Percentiles rank a stretch among this genome's conserved stretches.
phyloP scores from a whole-genome alignment of 441 rosid species.

The Gossypium aridum region DNA sequence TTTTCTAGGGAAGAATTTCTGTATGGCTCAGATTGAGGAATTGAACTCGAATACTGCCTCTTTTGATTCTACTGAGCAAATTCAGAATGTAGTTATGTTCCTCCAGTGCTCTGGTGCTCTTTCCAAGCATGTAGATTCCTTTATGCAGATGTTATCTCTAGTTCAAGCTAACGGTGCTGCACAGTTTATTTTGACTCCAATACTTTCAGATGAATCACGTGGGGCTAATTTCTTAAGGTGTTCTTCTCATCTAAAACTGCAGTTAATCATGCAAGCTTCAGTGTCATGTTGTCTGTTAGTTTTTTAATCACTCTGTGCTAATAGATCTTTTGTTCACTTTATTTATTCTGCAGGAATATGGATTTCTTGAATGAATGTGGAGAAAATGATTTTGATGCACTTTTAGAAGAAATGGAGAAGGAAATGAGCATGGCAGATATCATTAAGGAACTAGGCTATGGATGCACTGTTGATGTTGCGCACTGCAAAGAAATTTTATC shows the following conservation, averaged over 20 bases:
- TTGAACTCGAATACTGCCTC: slow-evolving; percentile 47
- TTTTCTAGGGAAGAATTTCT: slow-evolving; percentile 62
- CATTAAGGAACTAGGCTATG: slow-evolving; percentile 86
- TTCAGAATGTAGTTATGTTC: slow-evolving; percentile 69
- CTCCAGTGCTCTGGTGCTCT: slow-evolving; percentile 72
- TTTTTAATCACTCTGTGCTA: background rate
- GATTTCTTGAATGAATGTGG: slow-evolving; percentile 39
- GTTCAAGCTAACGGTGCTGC: slow-evolving; percentile 47
- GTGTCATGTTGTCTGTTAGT: background rate
- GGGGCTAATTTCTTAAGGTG: slow-evolving; percentile 63
- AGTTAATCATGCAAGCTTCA: background rate
- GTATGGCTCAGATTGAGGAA: slow-evolving; percentile 62
- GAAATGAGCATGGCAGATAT: slow-evolving; percentile 71
- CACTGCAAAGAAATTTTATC: slow-evolving; percentile 83
- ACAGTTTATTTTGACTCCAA: slow-evolving; percentile 54
- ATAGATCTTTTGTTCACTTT: slow-evolving; percentile 4
- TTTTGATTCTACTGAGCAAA: slow-evolving; percentile 54
- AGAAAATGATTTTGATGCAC: slow-evolving; percentile 68
- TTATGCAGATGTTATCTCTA: slow-evolving; percentile 64
- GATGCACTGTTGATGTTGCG: slow-evolving; percentile 65
- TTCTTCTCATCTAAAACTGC: background rate
- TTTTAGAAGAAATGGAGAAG: slow-evolving; percentile 83
- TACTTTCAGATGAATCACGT: slow-evolving; percentile 54
- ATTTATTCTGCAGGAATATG: slow-evolving; percentile 37
- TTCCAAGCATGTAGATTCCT: slow-evolving; percentile 61